These are phyloP conservation scores for Acanthamoeba lenticulata DNA, from an alignment of 208 protist genomes.

Conservation along the genomic window DNA sequence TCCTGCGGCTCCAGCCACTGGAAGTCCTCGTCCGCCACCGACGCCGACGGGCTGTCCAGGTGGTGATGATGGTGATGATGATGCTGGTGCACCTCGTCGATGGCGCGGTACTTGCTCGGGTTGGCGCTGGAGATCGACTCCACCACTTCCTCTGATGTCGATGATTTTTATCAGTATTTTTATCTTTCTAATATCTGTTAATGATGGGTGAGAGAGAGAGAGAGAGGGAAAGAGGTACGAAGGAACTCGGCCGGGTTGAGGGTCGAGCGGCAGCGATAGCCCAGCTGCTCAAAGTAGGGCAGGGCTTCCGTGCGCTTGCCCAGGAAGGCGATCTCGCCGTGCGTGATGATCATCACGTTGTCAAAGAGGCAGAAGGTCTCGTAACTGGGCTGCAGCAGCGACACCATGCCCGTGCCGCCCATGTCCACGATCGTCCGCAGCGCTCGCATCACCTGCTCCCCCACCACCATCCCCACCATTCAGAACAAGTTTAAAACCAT, in stretches of 20 bases:
- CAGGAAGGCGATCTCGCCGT: constrained; percentile 73
- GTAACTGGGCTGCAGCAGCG: constrained; percentile 53
- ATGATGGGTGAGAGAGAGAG: no score
- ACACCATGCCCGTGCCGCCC: constrained; percentile 5
- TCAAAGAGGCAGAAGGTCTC: constrained; percentile 66
- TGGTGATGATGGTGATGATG: background rate
- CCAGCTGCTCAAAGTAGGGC: constrained; percentile 67
- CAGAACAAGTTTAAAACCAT: background rate
- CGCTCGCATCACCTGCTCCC: constrained; percentile 61
- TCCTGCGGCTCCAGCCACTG: constrained; percentile 8
- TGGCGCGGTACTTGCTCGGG: constrained; percentile 22
- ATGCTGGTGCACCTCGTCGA: no score
- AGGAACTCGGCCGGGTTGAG: constrained; percentile 78
- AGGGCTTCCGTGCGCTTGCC: constrained; percentile 40
- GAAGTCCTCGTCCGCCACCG: constrained; percentile 16
- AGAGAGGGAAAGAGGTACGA: constrained; percentile 70
- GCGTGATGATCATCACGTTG: constrained; percentile 57
- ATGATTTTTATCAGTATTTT: background rate
- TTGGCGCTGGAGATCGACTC: background rate
- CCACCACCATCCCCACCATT: no score
- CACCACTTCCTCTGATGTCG: constrained; percentile 69
- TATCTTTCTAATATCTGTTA: no score
- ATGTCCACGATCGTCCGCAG: background rate
- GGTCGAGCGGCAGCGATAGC: constrained; percentile 62
- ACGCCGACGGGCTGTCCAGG: background rate